A percentile compares a stretch with the other conserved stretches of the same genome.
Evolutionary conservation across 164 flowering plant species (phyloP).

Genomic region (Tetracentron sinense): DNA sequence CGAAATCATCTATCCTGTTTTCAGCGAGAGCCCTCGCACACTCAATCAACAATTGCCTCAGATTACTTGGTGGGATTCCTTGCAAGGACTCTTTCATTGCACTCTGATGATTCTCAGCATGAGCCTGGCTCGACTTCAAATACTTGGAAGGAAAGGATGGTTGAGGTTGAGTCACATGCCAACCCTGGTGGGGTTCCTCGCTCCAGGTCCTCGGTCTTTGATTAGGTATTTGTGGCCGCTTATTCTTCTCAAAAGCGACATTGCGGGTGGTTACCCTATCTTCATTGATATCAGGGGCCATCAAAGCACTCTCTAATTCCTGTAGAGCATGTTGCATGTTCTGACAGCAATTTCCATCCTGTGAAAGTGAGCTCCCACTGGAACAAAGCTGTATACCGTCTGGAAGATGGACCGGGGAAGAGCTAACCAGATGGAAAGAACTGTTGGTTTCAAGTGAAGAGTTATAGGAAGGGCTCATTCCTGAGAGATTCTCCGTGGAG

Average conservation of each 20-base stretch:
- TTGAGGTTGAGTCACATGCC: constrained; percentile 28
- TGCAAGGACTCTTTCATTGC: constrained; percentile 25
- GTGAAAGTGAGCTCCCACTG: constrained; percentile 17
- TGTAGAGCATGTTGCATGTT: constrained; percentile 38
- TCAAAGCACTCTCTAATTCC: constrained; percentile 63
- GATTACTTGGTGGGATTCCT: constrained; percentile 27
- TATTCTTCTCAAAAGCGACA: constrained; percentile 28
- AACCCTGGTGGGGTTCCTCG: constrained; percentile 23
- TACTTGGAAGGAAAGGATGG: constrained; percentile 20
- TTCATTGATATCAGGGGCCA: constrained; percentile 62
- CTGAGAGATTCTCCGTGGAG: constrained; percentile 53
- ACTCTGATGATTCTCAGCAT: constrained; percentile 39
- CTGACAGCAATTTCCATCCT: constrained; percentile 30
- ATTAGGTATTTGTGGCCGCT: constrained; percentile 21
- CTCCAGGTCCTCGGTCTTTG: constrained; percentile 34
- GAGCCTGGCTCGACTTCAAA: constrained; percentile 24
- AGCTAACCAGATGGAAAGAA: constrained; percentile 28
- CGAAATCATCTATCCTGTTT: constrained; percentile 42
- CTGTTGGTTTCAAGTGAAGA: constrained; percentile 48
- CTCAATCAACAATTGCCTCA: constrained; percentile 54
- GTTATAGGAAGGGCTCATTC: constrained; percentile 40
- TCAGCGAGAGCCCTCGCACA: constrained; percentile 72
- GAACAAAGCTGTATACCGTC: constrained; percentile 13
- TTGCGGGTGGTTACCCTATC: constrained; percentile 26
- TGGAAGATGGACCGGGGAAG: constrained; percentile 22